phyloP scores from a whole-genome alignment of 768 basidiomycete species.

The Mycena crocata region DNA sequence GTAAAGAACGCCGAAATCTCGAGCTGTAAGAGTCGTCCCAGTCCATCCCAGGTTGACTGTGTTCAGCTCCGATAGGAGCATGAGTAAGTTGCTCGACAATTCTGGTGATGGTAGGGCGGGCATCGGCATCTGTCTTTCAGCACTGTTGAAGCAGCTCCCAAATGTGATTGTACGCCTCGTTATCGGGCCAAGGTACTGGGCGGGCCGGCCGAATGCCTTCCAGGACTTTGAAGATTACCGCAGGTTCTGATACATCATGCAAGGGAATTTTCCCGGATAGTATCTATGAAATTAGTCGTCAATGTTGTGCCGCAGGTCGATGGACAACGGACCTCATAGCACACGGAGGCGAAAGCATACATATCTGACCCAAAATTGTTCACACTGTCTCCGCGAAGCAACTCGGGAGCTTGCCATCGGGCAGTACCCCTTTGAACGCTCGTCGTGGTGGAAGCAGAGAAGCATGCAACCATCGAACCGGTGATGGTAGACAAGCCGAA shows the following conservation, averaged over 20 bases:
- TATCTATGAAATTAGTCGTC: background rate
- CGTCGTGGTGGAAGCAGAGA: too few species aligned
- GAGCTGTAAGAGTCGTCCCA: background rate
- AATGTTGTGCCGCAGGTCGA: too few species aligned
- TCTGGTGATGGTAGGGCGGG: background rate
- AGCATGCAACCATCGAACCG: too few species aligned
- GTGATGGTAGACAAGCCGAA: too few species aligned
- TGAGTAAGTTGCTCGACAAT: background rate
- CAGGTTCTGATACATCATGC: background rate
- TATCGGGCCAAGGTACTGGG: background rate
- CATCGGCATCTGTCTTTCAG: background rate
- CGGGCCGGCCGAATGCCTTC: background rate
- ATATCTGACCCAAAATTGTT: slow-evolving; percentile 1
- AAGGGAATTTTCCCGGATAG: slow-evolving; percentile 1
- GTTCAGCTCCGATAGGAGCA: background rate
- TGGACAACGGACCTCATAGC: background rate
- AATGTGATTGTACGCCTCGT: background rate
- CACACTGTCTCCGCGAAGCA: background rate
- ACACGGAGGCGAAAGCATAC: slow-evolving; percentile 3
- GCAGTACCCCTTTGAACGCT: background rate
- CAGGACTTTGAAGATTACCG: background rate
- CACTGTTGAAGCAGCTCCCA: background rate
- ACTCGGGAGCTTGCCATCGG: background rate
- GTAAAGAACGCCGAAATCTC: background rate
- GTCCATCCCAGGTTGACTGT: background rate